phyloP scores from a whole-genome alignment of 192 early-diverging fungal genomes.

The Linnemannia schmuckeri region DNA sequence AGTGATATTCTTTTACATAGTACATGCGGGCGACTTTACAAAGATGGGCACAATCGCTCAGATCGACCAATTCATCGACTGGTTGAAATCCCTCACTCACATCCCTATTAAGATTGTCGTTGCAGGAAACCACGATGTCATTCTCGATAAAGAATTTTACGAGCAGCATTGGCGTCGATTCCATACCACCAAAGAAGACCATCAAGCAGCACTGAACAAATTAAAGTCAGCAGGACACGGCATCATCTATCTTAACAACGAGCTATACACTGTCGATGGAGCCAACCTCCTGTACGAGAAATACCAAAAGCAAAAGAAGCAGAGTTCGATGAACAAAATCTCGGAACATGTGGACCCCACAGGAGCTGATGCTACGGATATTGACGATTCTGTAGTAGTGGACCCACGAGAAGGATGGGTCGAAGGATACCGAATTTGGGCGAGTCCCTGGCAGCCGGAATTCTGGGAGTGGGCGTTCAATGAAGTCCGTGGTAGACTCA shows the following conservation, averaged over 20 bases:
- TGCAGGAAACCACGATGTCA: conserved; percentile 49
- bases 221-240: conserved; percentile 34
- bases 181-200: conserved; percentile 31
- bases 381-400: background rate
- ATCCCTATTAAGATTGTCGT: conserved; percentile 36
- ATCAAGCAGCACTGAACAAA: conserved; percentile 22
- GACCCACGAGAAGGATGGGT: conserved; percentile 26
- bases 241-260: conserved; percentile 40
- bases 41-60: conserved; percentile 37
- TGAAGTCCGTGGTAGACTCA: conserved; percentile 30
- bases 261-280: conserved; percentile 26
- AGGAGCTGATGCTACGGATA: conserved; percentile 11
- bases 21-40: conserved; percentile 50
- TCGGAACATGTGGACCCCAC: background rate
- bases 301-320: conserved; percentile 10
- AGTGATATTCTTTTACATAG: conserved; percentile 11
- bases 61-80: conserved; percentile 25
- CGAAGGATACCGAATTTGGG: conserved; percentile 36
- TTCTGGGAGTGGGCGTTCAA: conserved; percentile 51
- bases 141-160: conserved; percentile 38
- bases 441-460: conserved; percentile 42
- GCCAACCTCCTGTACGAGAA: conserved; percentile 14
- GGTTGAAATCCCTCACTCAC: conserved; percentile 41
- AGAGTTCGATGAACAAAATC: background rate
- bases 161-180: conserved; percentile 39